Percentiles rank a stretch among this genome's conserved stretches.
Conservation (phyloP, 345 rosid species). For the Populus tremula region DNA sequence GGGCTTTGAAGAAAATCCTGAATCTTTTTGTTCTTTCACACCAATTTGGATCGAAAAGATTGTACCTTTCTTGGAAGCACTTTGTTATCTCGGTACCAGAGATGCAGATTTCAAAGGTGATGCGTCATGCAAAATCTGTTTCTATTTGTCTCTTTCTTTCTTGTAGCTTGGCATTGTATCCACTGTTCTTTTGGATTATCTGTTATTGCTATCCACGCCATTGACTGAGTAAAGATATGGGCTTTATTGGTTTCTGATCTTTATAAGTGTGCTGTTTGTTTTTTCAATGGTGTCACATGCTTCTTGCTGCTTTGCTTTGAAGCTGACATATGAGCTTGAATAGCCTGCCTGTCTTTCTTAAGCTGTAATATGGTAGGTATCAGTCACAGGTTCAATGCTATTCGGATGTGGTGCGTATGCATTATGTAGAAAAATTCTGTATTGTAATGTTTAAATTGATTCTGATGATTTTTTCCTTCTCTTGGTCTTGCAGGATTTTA, state of each 20-base stretch:
- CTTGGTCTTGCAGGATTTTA: background rate
- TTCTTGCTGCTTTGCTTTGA: background rate
- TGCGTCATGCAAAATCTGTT: background rate
- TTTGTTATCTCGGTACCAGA: background rate
- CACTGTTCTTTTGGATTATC: background rate
- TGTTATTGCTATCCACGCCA: background rate
- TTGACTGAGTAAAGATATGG: background rate
- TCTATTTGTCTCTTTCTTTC: background rate
- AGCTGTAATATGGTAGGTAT: background rate
- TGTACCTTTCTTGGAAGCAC: background rate
- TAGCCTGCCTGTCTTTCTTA: background rate
- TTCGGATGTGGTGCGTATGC: background rate
- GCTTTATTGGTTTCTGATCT: background rate
- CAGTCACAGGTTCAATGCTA: background rate
- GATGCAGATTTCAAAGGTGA: constrained; percentile 9
- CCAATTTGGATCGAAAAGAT: background rate
- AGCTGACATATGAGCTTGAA: background rate
- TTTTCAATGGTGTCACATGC: background rate
- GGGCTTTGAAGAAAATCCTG: background rate
- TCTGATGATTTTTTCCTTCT: constrained; percentile 2
- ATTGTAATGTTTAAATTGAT: background rate
- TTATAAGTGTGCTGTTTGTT: background rate
- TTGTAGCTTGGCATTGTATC: background rate
- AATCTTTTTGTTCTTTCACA: background rate
- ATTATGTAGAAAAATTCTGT: background rate